Evolutionary conservation across 768 basidiomycete species (phyloP).

Genomic region (Cubamyces sp.): DNA sequence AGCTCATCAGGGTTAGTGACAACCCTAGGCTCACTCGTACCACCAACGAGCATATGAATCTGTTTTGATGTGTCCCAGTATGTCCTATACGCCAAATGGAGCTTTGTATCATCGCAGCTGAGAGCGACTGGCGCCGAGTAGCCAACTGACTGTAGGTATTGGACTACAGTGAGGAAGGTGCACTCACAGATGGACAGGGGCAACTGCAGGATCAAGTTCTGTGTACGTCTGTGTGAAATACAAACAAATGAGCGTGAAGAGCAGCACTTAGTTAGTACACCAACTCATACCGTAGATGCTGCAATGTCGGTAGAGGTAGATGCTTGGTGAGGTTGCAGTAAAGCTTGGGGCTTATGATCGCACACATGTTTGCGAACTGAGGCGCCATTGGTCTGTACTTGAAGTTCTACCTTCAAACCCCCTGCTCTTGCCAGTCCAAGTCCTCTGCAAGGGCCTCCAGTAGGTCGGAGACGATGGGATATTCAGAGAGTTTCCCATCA

Average conservation of each 20-base stretch:
- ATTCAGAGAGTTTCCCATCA: conserved; percentile 32
- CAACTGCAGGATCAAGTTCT: conserved; percentile 29
- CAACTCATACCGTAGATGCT: conserved; percentile 26
- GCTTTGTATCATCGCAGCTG: conserved; percentile 43
- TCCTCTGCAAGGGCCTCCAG: conserved; percentile 36
- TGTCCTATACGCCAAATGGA: conserved; percentile 29
- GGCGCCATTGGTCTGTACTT: conserved; percentile 37
- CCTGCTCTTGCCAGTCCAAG: conserved; percentile 33
- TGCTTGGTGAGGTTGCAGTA: conserved; percentile 33
- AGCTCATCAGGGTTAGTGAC: conserved; percentile 32
- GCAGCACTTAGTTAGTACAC: no score
- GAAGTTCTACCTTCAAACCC: conserved; percentile 42
- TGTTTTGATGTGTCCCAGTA: conserved; percentile 30
- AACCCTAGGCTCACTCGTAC: conserved; percentile 26
- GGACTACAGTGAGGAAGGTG: conserved; percentile 28
- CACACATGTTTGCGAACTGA: conserved; percentile 36
- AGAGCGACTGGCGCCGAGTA: conserved; percentile 34
- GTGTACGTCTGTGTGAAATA: not conserved
- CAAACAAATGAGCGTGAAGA: no score
- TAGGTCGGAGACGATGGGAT: conserved; percentile 35
- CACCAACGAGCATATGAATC: conserved; percentile 33
- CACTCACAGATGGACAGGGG: conserved; percentile 28
- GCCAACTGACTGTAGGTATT: conserved; percentile 25
- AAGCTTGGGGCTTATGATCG: conserved; percentile 34
- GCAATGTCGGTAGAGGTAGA: conserved; percentile 23